Evolutionary conservation across 2,329 filamentous ascomycete species (phyloP), one percentile per base, ranked within the genome.

Genomic region (Nannizziopsis arthrosporioides): DNA sequence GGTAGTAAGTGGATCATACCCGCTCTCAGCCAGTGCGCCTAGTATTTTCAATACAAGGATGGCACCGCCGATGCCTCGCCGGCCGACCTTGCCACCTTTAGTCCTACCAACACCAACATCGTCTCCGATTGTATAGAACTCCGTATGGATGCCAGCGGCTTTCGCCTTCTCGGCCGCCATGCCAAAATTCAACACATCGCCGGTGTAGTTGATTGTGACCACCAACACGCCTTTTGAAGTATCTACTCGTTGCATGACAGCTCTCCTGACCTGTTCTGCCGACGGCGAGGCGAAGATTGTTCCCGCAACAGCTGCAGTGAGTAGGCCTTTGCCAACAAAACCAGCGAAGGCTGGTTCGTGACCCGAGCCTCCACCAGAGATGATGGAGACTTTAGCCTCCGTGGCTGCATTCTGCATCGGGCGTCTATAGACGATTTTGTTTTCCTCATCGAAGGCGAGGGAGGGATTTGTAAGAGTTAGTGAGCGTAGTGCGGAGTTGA

Each of bases 141-240:
- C 85, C 0, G 85, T 84, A 14, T 80, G 69, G 18, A 87, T 67
- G 0, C 87, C 89, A 0, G 80, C 78, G 1, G 87, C 87, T 50
- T 84, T 82, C 12, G 88, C 88, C 70, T 94, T 94, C 66, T 95
- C 90, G 7, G 92, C 85, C 0, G 83, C 89, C 76, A 95, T 83
- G 48, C 88, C 89, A 62, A 95, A 95, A 68, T 94, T 93, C 56
- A 95, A 75, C 47, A 94, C 78, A 63, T 89, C 85, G 34, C 85
- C 85, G 1, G 87, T 94, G 66, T 94, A 94, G 65, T 95, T 95
- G 85, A 94, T 94, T 27, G 94, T 85, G 5, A 89, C 82, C n/a
- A 94, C 84, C 36, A 95, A 65, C 1, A 94, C 84, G 18, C 89
- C 90, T 53, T 78, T 76, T 39, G 76, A 73, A 2, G 76, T 75